Evolutionary conservation across 2,329 filamentous ascomycete species (phyloP).

Genomic region (Taxawa tesnikishii): DNA sequence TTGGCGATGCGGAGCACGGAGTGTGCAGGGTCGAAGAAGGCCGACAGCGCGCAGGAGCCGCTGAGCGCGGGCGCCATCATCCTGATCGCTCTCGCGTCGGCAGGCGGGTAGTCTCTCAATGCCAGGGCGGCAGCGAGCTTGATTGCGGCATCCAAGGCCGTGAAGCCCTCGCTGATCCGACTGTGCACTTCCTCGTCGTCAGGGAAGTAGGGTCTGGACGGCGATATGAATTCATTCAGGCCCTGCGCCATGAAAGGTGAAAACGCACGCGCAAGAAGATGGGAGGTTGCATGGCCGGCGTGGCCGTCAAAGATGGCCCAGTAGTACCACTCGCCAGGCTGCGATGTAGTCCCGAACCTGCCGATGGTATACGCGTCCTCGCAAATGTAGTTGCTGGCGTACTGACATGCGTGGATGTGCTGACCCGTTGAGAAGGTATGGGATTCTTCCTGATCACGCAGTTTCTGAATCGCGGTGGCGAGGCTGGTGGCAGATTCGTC

Average conservation of each 20-base stretch:
- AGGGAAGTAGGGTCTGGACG: conserved; percentile 11
- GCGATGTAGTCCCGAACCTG: not conserved
- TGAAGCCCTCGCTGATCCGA: conserved; percentile 27
- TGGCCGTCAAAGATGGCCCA: conserved; percentile 32
- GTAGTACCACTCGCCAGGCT: conserved; percentile 13
- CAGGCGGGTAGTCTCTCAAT: conserved; percentile 7
- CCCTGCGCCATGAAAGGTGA: conserved; percentile 11
- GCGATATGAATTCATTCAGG: conserved; percentile 11
- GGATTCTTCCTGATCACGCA: no score
- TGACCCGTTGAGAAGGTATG: no score
- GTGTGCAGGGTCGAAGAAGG: conserved; percentile 45
- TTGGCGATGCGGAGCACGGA: conserved; percentile 50
- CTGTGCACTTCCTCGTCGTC: conserved; percentile 18
- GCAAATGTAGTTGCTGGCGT: conserved; percentile 5
- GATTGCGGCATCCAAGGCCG: conserved; percentile 25
- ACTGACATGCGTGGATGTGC: no score
- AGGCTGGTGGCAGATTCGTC: no score
- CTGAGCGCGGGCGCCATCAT: conserved; percentile 27
- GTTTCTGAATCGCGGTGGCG: no score
- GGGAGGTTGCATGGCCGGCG: conserved; percentile 18
- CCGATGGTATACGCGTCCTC: conserved; percentile 5
- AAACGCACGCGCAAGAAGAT: conserved; percentile 14
- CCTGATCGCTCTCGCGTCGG: conserved; percentile 16
- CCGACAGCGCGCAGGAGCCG: conserved; percentile 53
- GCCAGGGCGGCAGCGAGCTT: conserved; percentile 12